Conservation (phyloP, 106 monocot species). For the Acanthochlamys bracteata region DNA sequence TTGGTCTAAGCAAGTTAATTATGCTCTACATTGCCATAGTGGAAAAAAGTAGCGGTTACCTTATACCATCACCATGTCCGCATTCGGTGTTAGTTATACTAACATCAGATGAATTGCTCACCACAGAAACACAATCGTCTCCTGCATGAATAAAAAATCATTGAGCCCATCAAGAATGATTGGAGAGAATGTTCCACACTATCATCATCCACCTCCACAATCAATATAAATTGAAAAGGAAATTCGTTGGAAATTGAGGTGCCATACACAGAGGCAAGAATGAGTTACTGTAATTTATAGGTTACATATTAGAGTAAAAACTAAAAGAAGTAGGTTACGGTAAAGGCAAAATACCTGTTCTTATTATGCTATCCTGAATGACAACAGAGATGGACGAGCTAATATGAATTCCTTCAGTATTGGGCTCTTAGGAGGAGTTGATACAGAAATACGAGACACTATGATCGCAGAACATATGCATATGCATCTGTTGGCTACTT, state of each 20-base stretch:
- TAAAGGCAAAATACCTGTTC: conserved; percentile 33
- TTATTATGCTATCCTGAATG: conserved; percentile 38
- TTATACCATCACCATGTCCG: conserved; percentile 91
- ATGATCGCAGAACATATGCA: conserved; percentile 39
- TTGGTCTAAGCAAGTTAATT: not conserved
- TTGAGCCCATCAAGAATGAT: not conserved
- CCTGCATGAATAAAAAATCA: conserved; percentile 27
- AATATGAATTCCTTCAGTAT: conserved; percentile 82
- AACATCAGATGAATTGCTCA: conserved; percentile 40
- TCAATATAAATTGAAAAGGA: too few relatives aligned
- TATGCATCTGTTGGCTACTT: conserved; percentile 64
- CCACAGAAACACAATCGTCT: conserved; percentile 83
- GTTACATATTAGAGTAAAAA: not conserved
- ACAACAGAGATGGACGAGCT: conserved; percentile 38
- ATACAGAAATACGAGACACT: conserved; percentile 37
- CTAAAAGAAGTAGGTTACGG: not conserved
- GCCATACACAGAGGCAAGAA: too few relatives aligned
- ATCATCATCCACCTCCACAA: too few relatives aligned
- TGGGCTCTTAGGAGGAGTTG: conserved; percentile 53
- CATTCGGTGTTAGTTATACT: conserved; percentile 42
- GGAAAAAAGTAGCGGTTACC: conserved; percentile 19
- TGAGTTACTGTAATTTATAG: too few relatives aligned
- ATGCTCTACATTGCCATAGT: not conserved
- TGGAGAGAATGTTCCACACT: too few relatives aligned
- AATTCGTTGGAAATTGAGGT: too few relatives aligned